These are phyloP conservation scores for Teunomyces cretensis DNA, from an alignment of 805 yeast genomes.

Conservation along the genomic window DNA sequence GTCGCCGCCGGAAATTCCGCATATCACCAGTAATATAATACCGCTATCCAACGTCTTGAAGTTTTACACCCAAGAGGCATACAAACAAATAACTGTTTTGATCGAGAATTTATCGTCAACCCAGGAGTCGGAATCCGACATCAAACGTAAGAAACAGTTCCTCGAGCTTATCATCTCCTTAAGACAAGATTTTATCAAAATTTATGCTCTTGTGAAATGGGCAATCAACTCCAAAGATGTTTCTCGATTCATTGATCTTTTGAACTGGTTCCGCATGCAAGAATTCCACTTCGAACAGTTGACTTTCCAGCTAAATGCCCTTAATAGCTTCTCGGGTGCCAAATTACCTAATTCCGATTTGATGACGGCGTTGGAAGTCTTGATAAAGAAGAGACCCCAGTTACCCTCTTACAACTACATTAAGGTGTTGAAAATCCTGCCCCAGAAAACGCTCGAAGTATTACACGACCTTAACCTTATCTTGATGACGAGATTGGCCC, in stretches of 20 bases:
- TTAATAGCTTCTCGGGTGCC: constrained; percentile 79
- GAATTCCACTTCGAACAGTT: constrained; percentile 61
- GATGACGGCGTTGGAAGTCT: constrained; percentile 81
- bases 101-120: constrained; percentile 57
- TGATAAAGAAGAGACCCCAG: constrained; percentile 74
- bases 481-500: constrained; percentile 72
- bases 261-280: constrained; percentile 84
- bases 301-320: constrained; percentile 64
- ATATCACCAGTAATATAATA: constrained; percentile 67
- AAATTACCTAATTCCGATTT: constrained; percentile 91
- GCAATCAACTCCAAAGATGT: constrained; percentile 69
- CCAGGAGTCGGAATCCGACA: constrained; percentile 51
- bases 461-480: constrained; percentile 69
- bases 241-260: constrained; percentile 74
- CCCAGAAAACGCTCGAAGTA: constrained; percentile 57
- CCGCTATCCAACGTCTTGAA: constrained; percentile 61
- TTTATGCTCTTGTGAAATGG: constrained; percentile 91
- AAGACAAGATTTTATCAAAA: constrained; percentile 79
- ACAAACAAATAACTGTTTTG: constrained; percentile 57
- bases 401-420: constrained; percentile 64
- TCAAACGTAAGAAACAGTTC: constrained; percentile 64
- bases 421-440: constrained; percentile 48
- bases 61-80: constrained; percentile 60
- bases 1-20: constrained; percentile 57
- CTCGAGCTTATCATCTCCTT: constrained; percentile 66